A percentile compares a stretch with the other conserved stretches of the same genome.
These are phyloP conservation scores for Pezicula carpinea DNA, from an alignment of 2,329 filamentous ascomycete species.

Conservation along the genomic window DNA sequence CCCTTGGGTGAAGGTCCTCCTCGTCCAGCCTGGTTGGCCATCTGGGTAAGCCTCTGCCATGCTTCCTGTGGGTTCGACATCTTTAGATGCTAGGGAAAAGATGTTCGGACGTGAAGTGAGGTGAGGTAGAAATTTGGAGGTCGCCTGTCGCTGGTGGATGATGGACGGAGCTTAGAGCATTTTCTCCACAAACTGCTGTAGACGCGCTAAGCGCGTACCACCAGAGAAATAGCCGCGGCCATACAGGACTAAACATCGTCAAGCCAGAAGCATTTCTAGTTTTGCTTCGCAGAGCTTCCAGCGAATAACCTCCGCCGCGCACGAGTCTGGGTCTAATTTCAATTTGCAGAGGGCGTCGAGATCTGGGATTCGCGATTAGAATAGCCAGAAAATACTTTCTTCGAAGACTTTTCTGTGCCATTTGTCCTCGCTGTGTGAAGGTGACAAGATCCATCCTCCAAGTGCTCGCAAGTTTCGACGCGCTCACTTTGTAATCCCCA, in stretches of 20 bases:
- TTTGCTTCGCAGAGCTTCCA: background rate
- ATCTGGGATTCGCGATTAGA: constrained; percentile 19
- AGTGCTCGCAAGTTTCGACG: constrained; percentile 16
- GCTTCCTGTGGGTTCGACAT: constrained; percentile 57
- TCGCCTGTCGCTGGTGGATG: background rate
- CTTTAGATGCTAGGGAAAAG: constrained; percentile 10
- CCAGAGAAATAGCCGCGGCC: background rate
- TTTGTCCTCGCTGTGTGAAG: constrained; percentile 17
- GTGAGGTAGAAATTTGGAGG: constrained; percentile 4
- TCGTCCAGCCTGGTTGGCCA: constrained; percentile 51
- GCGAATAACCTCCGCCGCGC: background rate
- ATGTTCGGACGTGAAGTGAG: constrained; percentile 2
- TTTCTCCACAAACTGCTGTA: constrained; percentile 1
- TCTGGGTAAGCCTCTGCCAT: constrained; percentile 57
- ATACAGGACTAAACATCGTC: background rate
- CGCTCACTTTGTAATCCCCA: constrained; percentile 11
- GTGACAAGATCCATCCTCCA: constrained; percentile 13
- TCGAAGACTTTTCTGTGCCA: constrained; percentile 30
- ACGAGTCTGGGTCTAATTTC: background rate
- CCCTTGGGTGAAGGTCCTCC: constrained; percentile 42
- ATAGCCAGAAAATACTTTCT: constrained; percentile 29
- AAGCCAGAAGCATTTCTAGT: background rate
- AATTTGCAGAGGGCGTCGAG: constrained; percentile 4
- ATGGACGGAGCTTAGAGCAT: constrained; percentile 1
- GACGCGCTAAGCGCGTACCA: background rate